Percentiles rank a stretch among this genome's conserved stretches.
Evolutionary conservation across 163 green algal genomes (phyloP).

Genomic region (Dunaliella salina): DNA sequence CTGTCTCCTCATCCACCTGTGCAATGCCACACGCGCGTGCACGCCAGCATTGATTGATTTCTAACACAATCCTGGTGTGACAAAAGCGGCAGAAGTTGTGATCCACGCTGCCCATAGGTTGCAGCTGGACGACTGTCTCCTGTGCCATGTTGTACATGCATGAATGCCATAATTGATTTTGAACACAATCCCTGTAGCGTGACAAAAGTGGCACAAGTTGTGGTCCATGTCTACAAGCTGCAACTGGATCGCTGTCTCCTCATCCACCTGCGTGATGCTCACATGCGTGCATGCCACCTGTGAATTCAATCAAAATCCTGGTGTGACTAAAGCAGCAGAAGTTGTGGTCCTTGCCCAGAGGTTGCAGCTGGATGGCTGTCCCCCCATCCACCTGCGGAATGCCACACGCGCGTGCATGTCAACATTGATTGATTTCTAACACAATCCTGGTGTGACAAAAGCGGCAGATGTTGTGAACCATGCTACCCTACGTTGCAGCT

Average conservation of each 20-base stretch:
- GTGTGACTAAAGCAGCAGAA: no score
- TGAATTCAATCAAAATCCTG: no score
- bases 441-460: no score
- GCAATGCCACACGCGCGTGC: not conserved
- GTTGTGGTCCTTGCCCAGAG: no score
- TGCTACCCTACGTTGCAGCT: constrained; percentile 63
- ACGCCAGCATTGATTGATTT: not conserved
- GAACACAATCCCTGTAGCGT: no score
- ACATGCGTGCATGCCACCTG: no score
- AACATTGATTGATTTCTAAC: not conserved
- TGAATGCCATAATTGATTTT: no score
- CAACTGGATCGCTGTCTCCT: constrained; percentile 38
- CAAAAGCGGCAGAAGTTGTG: constrained; percentile 15
- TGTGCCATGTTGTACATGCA: constrained; percentile 33
- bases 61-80: no score
- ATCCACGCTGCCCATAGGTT: constrained; percentile 76
- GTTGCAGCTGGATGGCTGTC: no score
- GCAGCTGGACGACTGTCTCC: constrained; percentile 56
- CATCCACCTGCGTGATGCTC: no score
- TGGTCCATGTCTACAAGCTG: constrained; percentile 76
- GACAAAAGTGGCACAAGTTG: no score
- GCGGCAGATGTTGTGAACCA: constrained; percentile 46
- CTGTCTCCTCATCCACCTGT: constrained; percentile 60
- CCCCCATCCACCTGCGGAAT: no score
- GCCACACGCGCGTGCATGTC: not conserved